Conservation (phyloP, 1,284 basidiomycete species). For the Tilletia setariae region DNA sequence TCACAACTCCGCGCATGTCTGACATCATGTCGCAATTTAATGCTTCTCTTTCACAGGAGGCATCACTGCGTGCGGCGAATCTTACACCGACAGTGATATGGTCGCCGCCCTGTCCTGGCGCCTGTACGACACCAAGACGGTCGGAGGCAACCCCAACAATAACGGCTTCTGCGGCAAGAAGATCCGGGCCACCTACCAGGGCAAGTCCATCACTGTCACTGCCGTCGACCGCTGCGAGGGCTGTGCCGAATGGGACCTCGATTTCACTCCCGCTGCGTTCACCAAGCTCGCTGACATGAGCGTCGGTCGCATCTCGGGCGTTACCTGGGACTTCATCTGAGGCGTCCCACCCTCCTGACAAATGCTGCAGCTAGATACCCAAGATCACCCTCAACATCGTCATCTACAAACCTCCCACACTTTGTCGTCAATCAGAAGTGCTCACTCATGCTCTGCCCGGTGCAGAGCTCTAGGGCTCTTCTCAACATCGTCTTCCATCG, state of each 20-base stretch:
- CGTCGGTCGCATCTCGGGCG: conserved; percentile 32
- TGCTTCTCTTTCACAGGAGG: conserved; percentile 22
- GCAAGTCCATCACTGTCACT: conserved; percentile 40
- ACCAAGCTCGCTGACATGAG: conserved; percentile 28
- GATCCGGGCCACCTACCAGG: conserved; percentile 40
- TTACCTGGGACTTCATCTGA: conserved; percentile 38
- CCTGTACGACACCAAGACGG: conserved; percentile 33
- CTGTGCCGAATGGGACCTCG: conserved; percentile 36
- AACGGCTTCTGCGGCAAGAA: conserved; percentile 46
- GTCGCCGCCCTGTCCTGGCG: conserved; percentile 43
- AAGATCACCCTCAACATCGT: too few species aligned
- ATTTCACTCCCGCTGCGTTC: conserved; percentile 42
- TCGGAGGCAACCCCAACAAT: conserved; percentile 45
- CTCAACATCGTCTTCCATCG: too few species aligned
- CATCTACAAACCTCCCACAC: too few species aligned
- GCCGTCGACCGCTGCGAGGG: conserved; percentile 45
- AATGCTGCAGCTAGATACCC: too few species aligned
- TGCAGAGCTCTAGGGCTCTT: too few species aligned
- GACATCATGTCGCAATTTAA: background rate
- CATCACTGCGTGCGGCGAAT: conserved; percentile 44
- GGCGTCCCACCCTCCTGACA: background rate
- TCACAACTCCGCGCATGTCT: background rate
- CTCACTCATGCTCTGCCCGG: too few species aligned
- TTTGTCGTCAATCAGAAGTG: too few species aligned
- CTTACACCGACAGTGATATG: conserved; percentile 37